Conservation (phyloP, 2,329 filamentous ascomycete genomes). For the Gnomoniopsis sp. region DNA sequence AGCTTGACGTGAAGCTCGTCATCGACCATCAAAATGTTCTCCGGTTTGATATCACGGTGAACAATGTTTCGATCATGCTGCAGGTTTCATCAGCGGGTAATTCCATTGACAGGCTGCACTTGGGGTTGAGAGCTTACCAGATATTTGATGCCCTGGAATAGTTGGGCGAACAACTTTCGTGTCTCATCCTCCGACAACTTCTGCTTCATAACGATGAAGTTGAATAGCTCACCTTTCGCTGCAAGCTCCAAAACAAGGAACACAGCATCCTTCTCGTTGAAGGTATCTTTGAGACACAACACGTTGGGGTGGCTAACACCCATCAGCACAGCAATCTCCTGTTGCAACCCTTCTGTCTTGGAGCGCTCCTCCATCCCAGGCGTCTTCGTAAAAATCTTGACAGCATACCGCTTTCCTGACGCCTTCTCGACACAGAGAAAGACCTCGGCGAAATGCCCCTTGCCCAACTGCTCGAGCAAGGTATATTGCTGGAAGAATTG, state of each 20-base stretch:
- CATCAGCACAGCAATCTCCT: constrained; percentile 96
- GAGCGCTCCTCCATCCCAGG: constrained; percentile 77
- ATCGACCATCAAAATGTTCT: constrained; percentile 89
- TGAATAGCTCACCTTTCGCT: constrained; percentile 91
- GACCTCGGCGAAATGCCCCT: constrained; percentile 93
- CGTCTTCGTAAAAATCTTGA: constrained; percentile 91
- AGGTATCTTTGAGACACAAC: constrained; percentile 90
- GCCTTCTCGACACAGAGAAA: constrained; percentile 86
- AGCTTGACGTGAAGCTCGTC: constrained; percentile 84
- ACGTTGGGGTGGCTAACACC: constrained; percentile 93
- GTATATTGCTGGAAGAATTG: constrained; percentile 85
- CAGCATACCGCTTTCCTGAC: constrained; percentile 78
- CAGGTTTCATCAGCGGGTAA: constrained; percentile 25
- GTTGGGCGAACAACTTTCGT: constrained; percentile 81
- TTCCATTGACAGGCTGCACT: neutral
- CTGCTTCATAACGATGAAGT: constrained; percentile 86
- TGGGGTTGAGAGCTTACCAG: constrained; percentile 53
- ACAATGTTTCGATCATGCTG: constrained; percentile 97
- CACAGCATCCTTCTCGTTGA: constrained; percentile 85
- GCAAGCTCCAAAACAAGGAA: constrained; percentile 91
- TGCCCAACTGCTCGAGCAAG: constrained; percentile 80
- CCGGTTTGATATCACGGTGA: constrained; percentile 95
- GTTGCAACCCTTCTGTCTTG: constrained; percentile 81
- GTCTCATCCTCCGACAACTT: constrained; percentile 83
- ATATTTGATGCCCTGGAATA: constrained; percentile 94